Conservation (phyloP, 805 yeast species). For the Nakazawaea peltata region DNA sequence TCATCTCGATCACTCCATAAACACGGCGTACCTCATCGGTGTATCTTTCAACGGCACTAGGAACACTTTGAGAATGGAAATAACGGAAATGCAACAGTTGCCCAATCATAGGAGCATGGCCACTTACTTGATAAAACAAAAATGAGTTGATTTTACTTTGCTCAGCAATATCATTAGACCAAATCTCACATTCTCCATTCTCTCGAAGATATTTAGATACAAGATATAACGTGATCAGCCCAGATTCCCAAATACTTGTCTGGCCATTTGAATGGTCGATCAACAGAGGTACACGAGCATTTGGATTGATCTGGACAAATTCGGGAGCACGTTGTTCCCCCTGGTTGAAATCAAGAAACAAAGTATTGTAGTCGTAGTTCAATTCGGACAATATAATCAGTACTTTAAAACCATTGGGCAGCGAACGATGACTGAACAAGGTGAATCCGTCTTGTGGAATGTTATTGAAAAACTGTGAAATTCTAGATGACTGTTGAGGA, state of each 20-base stretch:
- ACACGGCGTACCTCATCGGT: conserved; percentile 90
- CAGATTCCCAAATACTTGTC: conserved; percentile 89
- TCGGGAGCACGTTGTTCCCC: conserved; percentile 94
- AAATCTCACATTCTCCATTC: conserved; percentile 61
- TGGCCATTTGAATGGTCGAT: conserved; percentile 82
- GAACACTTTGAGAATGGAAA: conserved; percentile 79
- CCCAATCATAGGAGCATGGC: conserved; percentile 98
- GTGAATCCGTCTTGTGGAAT: conserved; percentile 81
- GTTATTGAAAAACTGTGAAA: conserved; percentile 51
- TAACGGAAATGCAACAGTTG: conserved; percentile 92
- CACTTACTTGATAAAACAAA: conserved; percentile 93
- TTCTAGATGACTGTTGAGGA: conserved; percentile 15
- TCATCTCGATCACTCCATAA: conserved; percentile 92
- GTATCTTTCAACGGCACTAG: conserved; percentile 85
- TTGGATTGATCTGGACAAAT: conserved; percentile 89
- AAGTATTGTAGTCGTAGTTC: conserved; percentile 69
- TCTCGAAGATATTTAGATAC: conserved; percentile 62
- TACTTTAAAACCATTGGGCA: conserved; percentile 94
- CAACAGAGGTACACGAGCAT: conserved; percentile 91
- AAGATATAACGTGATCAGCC: conserved; percentile 80
- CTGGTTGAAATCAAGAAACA: conserved; percentile 75
- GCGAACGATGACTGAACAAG: conserved; percentile 73
- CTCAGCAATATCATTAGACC: conserved; percentile 72
- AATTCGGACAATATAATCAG: conserved; percentile 85
- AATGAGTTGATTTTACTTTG: conserved; percentile 82